These are phyloP conservation scores for Sclerotinia sclerotiorum DNA, from an alignment of 2,329 filamentous ascomycete species.

Conservation along the genomic window DNA sequence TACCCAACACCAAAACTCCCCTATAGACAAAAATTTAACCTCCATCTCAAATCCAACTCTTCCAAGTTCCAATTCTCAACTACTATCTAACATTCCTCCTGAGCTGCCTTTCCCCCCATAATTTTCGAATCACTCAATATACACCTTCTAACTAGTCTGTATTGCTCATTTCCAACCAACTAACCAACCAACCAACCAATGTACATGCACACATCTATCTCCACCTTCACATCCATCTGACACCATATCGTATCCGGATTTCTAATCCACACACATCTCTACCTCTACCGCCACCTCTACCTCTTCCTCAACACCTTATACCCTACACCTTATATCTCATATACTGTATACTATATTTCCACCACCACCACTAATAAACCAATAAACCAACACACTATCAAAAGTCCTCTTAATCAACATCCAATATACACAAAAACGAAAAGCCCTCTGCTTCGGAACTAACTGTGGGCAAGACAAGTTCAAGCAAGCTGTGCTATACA, in stretches of 20 bases:
- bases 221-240: slow-evolving; percentile 2
- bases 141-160: slow-evolving; percentile 1
- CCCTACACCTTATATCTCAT: too few species aligned
- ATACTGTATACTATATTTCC: background rate
- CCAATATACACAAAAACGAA: background rate
- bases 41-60: background rate
- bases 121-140: background rate
- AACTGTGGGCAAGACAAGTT: background rate
- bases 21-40: background rate
- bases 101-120: background rate
- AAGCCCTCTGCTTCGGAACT: background rate
- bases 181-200: too few species aligned
- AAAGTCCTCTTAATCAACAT: background rate
- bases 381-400: background rate
- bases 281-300: too few species aligned
- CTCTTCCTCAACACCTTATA: too few species aligned
- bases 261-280: background rate
- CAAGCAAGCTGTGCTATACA: slow-evolving; percentile 16
- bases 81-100: background rate
- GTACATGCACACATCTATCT: background rate
- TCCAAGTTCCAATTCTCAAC: background rate
- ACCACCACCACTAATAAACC: background rate
- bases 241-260: background rate
- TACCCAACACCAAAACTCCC: slow-evolving; percentile 8
- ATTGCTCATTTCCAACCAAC: slow-evolving; percentile 15